Percentiles rank a stretch among this genome's conserved stretches.
phyloP scores from a whole-genome alignment of 2,329 filamentous ascomycete genomes.

The Alternaria sp. region DNA sequence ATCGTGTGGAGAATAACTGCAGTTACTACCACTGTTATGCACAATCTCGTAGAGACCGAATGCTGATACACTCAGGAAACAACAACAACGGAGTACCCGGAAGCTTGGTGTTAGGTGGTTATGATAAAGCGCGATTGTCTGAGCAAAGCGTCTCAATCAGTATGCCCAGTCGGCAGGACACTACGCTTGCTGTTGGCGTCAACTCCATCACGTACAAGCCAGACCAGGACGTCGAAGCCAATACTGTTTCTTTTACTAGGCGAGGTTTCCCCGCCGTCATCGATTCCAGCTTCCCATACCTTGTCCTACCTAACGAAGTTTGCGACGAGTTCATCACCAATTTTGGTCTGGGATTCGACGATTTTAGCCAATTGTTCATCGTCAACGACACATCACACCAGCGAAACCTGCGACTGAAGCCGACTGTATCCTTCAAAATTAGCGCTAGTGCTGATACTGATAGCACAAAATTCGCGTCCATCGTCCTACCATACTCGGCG shows the following conservation, averaged over 20 bases:
- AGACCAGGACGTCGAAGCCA: conserved; percentile 23
- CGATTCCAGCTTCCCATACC: conserved; percentile 52
- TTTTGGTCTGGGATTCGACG: conserved; percentile 51
- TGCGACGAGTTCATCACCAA: conserved; percentile 50
- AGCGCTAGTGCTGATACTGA: conserved; percentile 15
- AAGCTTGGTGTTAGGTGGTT: conserved; percentile 54
- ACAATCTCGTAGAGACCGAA: background rate
- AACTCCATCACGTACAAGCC: conserved; percentile 37
- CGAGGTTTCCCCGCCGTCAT: conserved; percentile 43
- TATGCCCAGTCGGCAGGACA: conserved; percentile 34
- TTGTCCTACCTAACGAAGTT: conserved; percentile 43
- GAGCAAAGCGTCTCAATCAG: conserved; percentile 27
- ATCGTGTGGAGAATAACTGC: background rate
- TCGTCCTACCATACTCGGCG: conserved; percentile 42
- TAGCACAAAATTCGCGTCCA: conserved; percentile 25
- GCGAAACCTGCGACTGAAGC: conserved; percentile 37
- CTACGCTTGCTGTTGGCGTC: conserved; percentile 38
- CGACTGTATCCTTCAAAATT: conserved; percentile 40
- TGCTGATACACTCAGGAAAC: conserved; percentile 32
- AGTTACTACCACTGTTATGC: background rate
- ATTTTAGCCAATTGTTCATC: conserved; percentile 44
- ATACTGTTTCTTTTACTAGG: conserved; percentile 19
- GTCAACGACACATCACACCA: conserved; percentile 41
- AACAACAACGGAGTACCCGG: conserved; percentile 36
- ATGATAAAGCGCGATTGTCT: conserved; percentile 49